Base-by-base conservation (phyloP, 805 yeast genomes). In the Saccharomycopsis microspora region DNA sequence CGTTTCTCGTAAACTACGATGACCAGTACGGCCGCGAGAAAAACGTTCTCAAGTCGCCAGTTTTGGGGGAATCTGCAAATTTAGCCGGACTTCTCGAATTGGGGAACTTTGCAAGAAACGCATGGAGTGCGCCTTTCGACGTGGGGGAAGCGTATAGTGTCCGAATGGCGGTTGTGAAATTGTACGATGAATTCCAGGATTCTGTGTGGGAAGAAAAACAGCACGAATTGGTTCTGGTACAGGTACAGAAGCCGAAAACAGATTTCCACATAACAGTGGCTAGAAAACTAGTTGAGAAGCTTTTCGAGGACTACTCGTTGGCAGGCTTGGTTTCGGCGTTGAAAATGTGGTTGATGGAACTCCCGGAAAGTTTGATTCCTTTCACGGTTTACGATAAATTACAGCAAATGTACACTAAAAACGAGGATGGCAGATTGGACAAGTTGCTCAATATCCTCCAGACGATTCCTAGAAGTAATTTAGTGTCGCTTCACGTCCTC, bases 321-420 rank as follows among this genome's bases (percentile, higher is more conserved):
- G 32, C 34, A 27, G 60, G 57, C 36, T 55, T 66, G 48, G 46
- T 64, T 4, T 69, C 71, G 46, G 64, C 75, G 19, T 61, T 78
- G 49, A 78, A 78, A 55, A 57, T 74, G 33, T 78, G 76, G 67
- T 64, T 79, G 33, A 61, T 78, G 60, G 85, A 79, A 55, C 59
- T 78, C 37, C 83, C 83, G 0, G 82, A 77, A 54, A 71, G 82
- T 31, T 58, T 79, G 30, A 64, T 76, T 3, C 74, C 79, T 0
- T 60, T 62, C 48, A 54, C 57, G 1, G 50, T 58, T 3, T 60
- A 57, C 48, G 65, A 62, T 10, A 45, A 59, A 2, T 39, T 62
- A 9, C 43, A 52, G 19, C 48, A 36, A 5, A 28, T 50, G 7
- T 52, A 52, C 35, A 31, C 10, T 33, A 32, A 40, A 10, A 11